Conservation (phyloP, 306 rosid species). For the Hippophae tibetana region DNA sequence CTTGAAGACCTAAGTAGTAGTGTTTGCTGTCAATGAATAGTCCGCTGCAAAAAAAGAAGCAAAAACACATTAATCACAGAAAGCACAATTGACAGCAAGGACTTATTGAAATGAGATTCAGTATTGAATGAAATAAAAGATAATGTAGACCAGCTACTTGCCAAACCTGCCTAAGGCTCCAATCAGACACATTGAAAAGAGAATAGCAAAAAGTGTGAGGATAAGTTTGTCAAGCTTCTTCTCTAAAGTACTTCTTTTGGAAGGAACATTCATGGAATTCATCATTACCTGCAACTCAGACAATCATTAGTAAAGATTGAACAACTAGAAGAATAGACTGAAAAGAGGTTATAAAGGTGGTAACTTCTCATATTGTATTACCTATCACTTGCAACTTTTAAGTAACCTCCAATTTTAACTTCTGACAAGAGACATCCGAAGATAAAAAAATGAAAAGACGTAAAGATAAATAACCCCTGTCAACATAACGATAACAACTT, state of each 20-base stretch:
- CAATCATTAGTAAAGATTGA: conserved; percentile 12
- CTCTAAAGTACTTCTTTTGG: conserved; percentile 96
- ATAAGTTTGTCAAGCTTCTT: conserved; percentile 96
- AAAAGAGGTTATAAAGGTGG: conserved; percentile 4
- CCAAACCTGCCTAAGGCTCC: conserved; percentile 86
- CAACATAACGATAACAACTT: too few species aligned
- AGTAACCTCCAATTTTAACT: too few species aligned
- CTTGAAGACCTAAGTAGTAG: conserved; percentile 65
- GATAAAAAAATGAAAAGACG: too few species aligned
- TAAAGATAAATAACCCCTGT: too few species aligned
- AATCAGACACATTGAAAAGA: conserved; percentile 68
- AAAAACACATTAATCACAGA: conserved; percentile 3
- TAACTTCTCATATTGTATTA: too few species aligned
- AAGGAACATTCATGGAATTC: conserved; percentile 97
- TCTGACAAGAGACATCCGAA: too few species aligned
- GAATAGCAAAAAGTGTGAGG: conserved; percentile 59
- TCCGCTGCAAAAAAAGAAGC: conserved; percentile 47
- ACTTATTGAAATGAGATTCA: neutral
- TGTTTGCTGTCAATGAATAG: conserved; percentile 59
- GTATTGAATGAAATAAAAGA: neutral
- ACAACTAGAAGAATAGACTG: conserved; percentile 14
- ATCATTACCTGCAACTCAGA: conserved; percentile 79
- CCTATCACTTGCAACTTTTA: too few species aligned
- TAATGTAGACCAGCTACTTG: neutral
- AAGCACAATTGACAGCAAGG: neutral